Conservation (phyloP, 306 rosid genomes). For the Mimosa bimucronata region DNA sequence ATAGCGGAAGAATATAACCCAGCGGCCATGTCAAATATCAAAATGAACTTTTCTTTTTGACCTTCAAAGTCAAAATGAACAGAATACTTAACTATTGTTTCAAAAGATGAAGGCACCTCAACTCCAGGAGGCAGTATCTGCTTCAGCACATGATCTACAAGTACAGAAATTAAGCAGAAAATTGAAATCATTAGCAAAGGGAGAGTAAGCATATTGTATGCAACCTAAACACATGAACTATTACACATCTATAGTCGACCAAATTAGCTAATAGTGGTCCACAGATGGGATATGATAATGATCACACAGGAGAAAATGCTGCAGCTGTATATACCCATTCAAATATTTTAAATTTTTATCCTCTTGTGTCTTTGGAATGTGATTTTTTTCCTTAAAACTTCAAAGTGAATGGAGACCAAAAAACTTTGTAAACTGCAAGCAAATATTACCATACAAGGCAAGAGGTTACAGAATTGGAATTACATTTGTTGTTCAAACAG, state of each 20-base stretch:
- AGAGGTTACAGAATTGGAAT: neutral
- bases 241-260: neutral
- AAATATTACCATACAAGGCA: neutral
- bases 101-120: conserved; percentile 95
- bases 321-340: neutral
- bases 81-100: conserved; percentile 86
- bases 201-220: conserved; percentile 2
- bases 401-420: neutral
- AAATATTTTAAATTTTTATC: neutral
- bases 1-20: conserved; percentile 12
- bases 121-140: conserved; percentile 80
- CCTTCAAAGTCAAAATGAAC: conserved; percentile 33
- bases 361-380: neutral
- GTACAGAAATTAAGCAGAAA: conserved; percentile 29
- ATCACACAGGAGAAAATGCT: conserved; percentile 6
- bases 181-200: conserved; percentile 7
- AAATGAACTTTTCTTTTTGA: neutral
- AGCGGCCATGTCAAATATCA: conserved; percentile 27
- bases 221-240: conserved; percentile 33
- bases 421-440: neutral
- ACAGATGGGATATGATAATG: neutral
- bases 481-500: neutral
- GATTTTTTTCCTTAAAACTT: neutral
- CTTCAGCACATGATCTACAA: conserved; percentile 84
- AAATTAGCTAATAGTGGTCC: conserved; percentile 16